Percentiles rank a stretch among this genome's conserved stretches.
phyloP scores from a whole-genome alignment of 805 yeast species.

The Barnettozyma wickerhamii region DNA sequence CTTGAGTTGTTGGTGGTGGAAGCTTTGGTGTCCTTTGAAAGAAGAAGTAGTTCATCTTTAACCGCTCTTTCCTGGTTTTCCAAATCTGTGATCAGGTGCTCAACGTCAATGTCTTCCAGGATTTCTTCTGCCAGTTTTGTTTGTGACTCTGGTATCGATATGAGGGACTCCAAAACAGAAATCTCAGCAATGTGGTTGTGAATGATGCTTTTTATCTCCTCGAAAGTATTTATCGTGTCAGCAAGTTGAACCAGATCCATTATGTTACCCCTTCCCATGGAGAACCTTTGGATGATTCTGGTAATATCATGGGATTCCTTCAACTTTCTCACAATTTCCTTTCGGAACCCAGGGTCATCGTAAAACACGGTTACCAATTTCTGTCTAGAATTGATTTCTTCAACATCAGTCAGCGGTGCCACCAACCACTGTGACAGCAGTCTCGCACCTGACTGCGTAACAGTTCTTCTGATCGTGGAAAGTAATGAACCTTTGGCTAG shows the following conservation, averaged over 20 bases:
- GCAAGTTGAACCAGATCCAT: slow-evolving; percentile 42
- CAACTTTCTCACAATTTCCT: slow-evolving; percentile 32
- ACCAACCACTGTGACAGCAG: slow-evolving; percentile 77
- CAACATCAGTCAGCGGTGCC: slow-evolving; percentile 64
- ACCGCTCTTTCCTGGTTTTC: slow-evolving; percentile 5
- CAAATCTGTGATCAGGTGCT: slow-evolving; percentile 16
- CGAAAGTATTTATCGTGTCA: slow-evolving; percentile 33
- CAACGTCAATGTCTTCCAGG: slow-evolving; percentile 36
- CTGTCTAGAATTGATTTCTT: slow-evolving; percentile 55
- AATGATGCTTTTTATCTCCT: slow-evolving; percentile 25
- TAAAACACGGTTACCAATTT: slow-evolving; percentile 42
- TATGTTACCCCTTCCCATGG: slow-evolving; percentile 44
- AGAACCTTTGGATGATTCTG: slow-evolving; percentile 54
- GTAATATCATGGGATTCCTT: slow-evolving; percentile 51
- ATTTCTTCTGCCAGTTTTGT: slow-evolving; percentile 38
- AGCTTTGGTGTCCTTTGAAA: not conserved
- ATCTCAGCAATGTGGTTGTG: slow-evolving; percentile 24
- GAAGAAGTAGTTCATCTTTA: slow-evolving; percentile 4
- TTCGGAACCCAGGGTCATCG: slow-evolving; percentile 27
- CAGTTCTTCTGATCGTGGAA: slow-evolving; percentile 66
- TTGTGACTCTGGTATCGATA: slow-evolving; percentile 35
- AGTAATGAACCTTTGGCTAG: slow-evolving; percentile 66
- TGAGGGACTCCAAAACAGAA: slow-evolving; percentile 24
- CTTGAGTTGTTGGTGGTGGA: not conserved
- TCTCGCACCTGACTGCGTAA: slow-evolving; percentile 78